Percentiles rank a stretch among this genome's conserved stretches.
These are phyloP conservation scores for Babesia ovata DNA, from an alignment of 169 alveolate genomes.

Conservation along the genomic window DNA sequence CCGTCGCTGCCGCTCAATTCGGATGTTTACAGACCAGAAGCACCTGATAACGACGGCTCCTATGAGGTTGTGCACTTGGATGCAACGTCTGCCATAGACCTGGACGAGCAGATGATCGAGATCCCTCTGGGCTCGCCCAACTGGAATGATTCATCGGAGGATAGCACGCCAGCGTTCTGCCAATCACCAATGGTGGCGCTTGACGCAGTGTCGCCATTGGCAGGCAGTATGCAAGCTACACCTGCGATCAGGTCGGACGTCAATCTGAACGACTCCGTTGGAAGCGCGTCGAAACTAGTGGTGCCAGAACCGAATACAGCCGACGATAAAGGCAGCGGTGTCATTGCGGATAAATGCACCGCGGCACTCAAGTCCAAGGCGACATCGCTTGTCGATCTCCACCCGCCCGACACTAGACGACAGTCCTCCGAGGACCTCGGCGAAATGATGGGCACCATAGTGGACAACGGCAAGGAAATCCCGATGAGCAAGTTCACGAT, in stretches of 20 bases:
- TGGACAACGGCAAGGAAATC: slow-evolving; percentile 10
- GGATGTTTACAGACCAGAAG: background rate
- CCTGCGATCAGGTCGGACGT: background rate
- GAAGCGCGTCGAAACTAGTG: background rate
- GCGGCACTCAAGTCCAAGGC: background rate
- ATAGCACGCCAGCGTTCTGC: background rate
- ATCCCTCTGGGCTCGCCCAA: background rate
- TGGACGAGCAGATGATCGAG: background rate
- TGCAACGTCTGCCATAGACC: background rate
- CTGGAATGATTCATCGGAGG: background rate
- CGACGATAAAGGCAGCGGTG: background rate
- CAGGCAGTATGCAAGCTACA: background rate
- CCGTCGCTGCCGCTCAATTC: slow-evolving; percentile 10
- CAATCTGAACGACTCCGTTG: background rate
- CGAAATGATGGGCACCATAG: slow-evolving; percentile 1
- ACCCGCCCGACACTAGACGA: background rate
- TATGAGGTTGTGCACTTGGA: background rate
- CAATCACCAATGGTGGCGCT: background rate
- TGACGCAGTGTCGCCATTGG: background rate
- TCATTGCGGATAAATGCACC: background rate
- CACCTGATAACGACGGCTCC: background rate
- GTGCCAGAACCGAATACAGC: no score
- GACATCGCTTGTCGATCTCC: background rate
- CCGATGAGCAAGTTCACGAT: background rate
- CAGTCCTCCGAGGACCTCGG: background rate